Evolutionary conservation across 2,329 filamentous ascomycete genomes (phyloP).

Genomic region (Samsoniella hepiali): DNA sequence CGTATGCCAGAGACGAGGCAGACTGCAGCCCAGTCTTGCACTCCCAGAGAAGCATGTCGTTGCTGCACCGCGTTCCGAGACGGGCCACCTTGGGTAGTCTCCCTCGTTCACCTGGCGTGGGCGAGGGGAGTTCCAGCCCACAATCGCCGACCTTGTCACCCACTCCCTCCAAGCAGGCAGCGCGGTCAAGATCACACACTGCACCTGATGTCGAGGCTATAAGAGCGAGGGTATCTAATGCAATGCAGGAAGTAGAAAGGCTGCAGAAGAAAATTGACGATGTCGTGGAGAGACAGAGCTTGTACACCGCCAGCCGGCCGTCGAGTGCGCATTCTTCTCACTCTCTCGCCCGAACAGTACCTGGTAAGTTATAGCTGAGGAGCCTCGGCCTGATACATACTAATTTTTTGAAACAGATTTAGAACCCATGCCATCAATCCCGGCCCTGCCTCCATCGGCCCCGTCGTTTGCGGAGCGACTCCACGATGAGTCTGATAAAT

Average conservation of each 20-base stretch:
- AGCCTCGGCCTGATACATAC: background rate
- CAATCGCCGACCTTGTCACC: background rate
- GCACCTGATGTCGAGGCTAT: slow-evolving; percentile 49
- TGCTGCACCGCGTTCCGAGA: slow-evolving; percentile 51
- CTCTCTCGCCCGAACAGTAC: slow-evolving; percentile 34
- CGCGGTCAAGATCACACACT: slow-evolving; percentile 41
- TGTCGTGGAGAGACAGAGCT: slow-evolving; percentile 57
- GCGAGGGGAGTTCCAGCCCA: background rate
- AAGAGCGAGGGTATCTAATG: slow-evolving; percentile 53
- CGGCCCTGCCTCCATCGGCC: slow-evolving; percentile 53
- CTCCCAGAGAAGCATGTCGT: slow-evolving; percentile 14
- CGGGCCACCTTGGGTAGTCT: slow-evolving; percentile 32
- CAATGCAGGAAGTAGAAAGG: slow-evolving; percentile 56
- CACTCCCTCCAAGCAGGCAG: slow-evolving; percentile 36
- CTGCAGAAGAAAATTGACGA: slow-evolving; percentile 59
- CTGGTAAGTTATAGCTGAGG: slow-evolving; percentile 27
- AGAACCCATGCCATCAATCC: slow-evolving; percentile 54
- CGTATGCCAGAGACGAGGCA: slow-evolving; percentile 31
- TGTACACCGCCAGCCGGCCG: slow-evolving; percentile 52
- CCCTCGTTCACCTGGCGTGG: background rate
- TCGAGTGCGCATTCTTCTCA: slow-evolving; percentile 49
- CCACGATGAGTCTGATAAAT: slow-evolving; percentile 43
- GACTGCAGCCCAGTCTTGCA: slow-evolving; percentile 30
- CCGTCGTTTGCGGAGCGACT: slow-evolving; percentile 57
- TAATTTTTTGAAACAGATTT: slow-evolving; percentile 24